Conservation (phyloP, 2,329 filamentous ascomycete genomes). For the Aspergillus awamori region DNA sequence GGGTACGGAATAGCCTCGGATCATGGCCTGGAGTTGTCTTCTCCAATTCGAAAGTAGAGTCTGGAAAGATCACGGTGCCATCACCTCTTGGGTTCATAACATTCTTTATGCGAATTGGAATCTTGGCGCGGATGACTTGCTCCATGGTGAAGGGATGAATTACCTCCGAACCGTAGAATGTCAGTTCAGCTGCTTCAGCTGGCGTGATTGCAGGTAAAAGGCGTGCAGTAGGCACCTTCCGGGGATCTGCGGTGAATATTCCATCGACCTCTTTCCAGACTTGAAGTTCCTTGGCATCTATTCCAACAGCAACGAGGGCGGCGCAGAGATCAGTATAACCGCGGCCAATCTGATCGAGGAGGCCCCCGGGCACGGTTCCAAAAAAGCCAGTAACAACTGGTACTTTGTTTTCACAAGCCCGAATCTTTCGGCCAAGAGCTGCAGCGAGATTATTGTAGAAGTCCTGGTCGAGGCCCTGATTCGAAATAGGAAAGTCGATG, state of each 20-base stretch:
- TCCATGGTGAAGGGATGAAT: conserved; percentile 99
- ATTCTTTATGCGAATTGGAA: conserved; percentile 71
- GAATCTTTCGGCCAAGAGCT: conserved; percentile 65
- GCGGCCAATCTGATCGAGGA: conserved; percentile 88
- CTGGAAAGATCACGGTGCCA: conserved; percentile 73
- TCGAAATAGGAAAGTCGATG: conserved; percentile 64
- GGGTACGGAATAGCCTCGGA: conserved; percentile 55
- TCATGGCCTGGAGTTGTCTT: conserved; percentile 58
- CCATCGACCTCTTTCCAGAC: conserved; percentile 99
- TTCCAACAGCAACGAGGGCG: conserved; percentile 83
- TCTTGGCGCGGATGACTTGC: conserved; percentile 70
- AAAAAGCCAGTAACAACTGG: conserved; percentile 93
- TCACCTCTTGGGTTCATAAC: conserved; percentile 67
- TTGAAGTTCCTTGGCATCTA: conserved; percentile 86
- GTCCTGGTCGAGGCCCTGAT: conserved; percentile 61
- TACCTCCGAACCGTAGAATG: conserved; percentile 91
- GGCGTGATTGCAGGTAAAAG: conserved; percentile 89
- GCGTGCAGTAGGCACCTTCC: conserved; percentile 88
- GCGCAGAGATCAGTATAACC: conserved; percentile 97
- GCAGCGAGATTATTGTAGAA: conserved; percentile 71
- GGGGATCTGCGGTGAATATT: conserved; percentile 84
- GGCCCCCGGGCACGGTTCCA: conserved; percentile 84
- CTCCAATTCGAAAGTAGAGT: conserved; percentile 59
- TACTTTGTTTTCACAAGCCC: conserved; percentile 66
- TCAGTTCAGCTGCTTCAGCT: conserved; percentile 91